phyloP scores from a whole-genome alignment of 148 eudicot species.

The Rhododendron henanense region DNA sequence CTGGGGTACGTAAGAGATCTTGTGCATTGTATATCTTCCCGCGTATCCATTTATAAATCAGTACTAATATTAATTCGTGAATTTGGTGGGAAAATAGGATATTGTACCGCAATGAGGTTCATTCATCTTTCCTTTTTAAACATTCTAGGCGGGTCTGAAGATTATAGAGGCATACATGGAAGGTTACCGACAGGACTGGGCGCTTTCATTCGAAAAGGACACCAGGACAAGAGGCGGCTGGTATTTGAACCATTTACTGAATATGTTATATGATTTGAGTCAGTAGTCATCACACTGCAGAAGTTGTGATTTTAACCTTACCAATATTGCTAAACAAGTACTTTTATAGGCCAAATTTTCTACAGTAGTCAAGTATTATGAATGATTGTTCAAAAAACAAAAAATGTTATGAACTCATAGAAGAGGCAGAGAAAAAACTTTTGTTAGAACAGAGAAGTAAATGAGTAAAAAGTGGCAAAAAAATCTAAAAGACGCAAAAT shows the following conservation, averaged over 20 bases:
- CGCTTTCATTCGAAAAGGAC: constrained; percentile 82
- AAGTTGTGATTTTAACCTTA: background rate
- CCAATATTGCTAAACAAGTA: background rate
- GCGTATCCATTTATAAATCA: background rate
- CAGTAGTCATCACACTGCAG: background rate
- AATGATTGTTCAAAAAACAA: background rate
- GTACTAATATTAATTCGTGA: background rate
- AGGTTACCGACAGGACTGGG: constrained; percentile 98
- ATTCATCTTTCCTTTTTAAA: background rate
- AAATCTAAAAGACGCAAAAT: background rate
- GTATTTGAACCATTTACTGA: constrained; percentile 35
- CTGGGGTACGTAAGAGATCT: constrained; percentile 50
- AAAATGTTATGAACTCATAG: background rate
- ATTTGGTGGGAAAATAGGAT: background rate
- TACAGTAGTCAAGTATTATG: background rate
- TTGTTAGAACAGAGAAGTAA: background rate
- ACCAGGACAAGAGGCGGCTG: constrained; percentile 94
- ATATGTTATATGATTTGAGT: background rate
- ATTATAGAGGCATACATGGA: constrained; percentile 87
- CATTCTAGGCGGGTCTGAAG: constrained; percentile 83
- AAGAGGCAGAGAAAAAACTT: background rate
- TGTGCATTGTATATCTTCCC: background rate
- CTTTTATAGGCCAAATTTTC: background rate
- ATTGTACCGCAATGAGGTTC: background rate
- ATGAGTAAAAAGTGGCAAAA: background rate